Conservation (phyloP, 2,329 filamentous ascomycete genomes). For the Stemphylium vesicarium region DNA sequence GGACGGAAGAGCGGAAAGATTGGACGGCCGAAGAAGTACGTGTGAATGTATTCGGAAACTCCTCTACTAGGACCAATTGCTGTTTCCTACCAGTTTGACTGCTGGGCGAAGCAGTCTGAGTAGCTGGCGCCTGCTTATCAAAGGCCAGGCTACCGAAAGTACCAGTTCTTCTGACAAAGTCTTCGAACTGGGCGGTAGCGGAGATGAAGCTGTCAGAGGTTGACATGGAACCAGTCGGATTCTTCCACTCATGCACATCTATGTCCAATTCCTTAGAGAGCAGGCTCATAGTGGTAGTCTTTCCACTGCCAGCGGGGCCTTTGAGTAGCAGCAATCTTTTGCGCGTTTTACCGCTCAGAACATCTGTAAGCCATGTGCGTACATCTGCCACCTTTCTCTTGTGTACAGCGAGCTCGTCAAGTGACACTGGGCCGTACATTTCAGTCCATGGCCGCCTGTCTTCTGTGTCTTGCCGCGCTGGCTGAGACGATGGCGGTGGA, state of each 20-base stretch:
- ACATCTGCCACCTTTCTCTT: constrained; percentile 94
- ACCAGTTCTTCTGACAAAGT: constrained; percentile 83
- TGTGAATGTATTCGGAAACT: constrained; percentile 59
- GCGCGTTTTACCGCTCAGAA: constrained; percentile 64
- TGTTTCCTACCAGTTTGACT: constrained; percentile 32
- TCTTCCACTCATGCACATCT: constrained; percentile 88
- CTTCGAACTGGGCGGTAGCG: constrained; percentile 82
- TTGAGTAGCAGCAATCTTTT: constrained; percentile 84
- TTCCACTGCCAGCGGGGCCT: constrained; percentile 88
- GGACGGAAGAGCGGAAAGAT: constrained; percentile 72
- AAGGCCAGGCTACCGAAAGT: constrained; percentile 76
- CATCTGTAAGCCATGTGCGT: constrained; percentile 78
- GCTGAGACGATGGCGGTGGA: constrained; percentile 35
- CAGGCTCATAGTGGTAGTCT: constrained; percentile 84
- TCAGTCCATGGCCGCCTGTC: constrained; percentile 85
- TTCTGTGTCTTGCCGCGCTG: constrained; percentile 41
- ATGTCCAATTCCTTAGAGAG: constrained; percentile 79
- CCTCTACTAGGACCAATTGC: constrained; percentile 57
- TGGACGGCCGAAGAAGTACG: constrained; percentile 53
- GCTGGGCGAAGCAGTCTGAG: constrained; percentile 19
- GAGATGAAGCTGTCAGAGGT: constrained; percentile 70
- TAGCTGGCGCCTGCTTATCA: constrained; percentile 28
- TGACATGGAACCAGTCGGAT: constrained; percentile 70
- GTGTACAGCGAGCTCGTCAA: constrained; percentile 90
- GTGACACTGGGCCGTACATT: constrained; percentile 73